These are phyloP conservation scores for Quercus agrifolia DNA, from an alignment of 306 rosid species.

Conservation along the genomic window DNA sequence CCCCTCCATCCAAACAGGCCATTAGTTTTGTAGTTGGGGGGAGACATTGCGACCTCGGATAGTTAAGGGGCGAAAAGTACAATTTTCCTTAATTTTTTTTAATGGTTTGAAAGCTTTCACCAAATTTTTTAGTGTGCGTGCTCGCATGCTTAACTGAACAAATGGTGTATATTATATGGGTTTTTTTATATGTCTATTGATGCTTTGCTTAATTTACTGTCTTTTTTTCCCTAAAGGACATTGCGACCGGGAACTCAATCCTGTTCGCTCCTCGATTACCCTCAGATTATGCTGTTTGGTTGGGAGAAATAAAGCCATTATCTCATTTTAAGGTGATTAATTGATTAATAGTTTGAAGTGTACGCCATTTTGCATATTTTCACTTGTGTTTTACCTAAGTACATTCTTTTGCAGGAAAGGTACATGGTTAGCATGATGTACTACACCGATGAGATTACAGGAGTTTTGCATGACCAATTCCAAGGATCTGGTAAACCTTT, in stretches of 20 bases:
- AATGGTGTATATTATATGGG: background rate
- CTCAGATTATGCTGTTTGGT: slow-evolving; percentile 85
- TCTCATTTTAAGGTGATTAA: slow-evolving; percentile 58
- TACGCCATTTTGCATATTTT: background rate
- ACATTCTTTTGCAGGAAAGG: slow-evolving; percentile 57
- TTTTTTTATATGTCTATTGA: background rate
- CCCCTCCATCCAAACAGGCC: too few species aligned
- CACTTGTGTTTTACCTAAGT: slow-evolving; percentile 22
- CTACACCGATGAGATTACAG: slow-evolving; percentile 50
- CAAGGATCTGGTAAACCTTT: slow-evolving; percentile 54
- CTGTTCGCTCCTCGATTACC: slow-evolving; percentile 81
- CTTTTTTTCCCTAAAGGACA: slow-evolving; percentile 42
- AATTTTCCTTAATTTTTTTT: too few species aligned
- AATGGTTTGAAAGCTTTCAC: background rate
- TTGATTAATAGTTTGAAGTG: background rate
- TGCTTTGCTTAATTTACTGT: background rate
- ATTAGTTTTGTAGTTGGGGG: too few species aligned
- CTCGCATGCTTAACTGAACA: background rate
- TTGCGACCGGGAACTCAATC: slow-evolving; percentile 65
- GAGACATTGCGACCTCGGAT: too few species aligned
- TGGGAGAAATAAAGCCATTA: slow-evolving; percentile 67
- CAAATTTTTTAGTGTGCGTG: background rate
- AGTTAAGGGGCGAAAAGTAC: too few species aligned
- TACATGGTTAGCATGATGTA: slow-evolving; percentile 49
- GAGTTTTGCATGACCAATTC: slow-evolving; percentile 47